Evolutionary conservation across 192 early-diverging fungal species (phyloP).

Genomic region (Umbelopsis sp.): DNA sequence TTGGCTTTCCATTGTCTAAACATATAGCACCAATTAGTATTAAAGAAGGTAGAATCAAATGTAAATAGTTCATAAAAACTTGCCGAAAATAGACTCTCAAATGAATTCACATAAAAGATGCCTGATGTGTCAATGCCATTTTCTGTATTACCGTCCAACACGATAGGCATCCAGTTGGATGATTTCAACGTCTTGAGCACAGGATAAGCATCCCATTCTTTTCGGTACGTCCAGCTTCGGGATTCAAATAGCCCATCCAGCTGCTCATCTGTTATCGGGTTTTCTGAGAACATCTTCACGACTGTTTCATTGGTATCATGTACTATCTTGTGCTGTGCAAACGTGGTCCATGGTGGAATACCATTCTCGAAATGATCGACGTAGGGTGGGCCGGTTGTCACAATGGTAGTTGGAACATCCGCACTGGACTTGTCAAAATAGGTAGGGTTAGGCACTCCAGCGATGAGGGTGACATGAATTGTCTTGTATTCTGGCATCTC

Average conservation of each 20-base stretch:
- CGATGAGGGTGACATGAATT: slow-evolving; percentile 64
- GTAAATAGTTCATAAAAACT: slow-evolving; percentile 16
- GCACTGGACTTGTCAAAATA: slow-evolving; percentile 46
- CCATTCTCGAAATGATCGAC: slow-evolving; percentile 36
- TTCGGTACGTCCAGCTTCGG: slow-evolving; percentile 52
- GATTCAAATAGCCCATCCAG: slow-evolving; percentile 49
- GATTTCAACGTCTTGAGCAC: slow-evolving; percentile 38
- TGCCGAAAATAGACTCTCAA: slow-evolving; percentile 63
- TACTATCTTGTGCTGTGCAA: slow-evolving; percentile 43
- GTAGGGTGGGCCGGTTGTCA: slow-evolving; percentile 45
- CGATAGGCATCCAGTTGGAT: slow-evolving; percentile 21
- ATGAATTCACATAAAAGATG: slow-evolving; percentile 61
- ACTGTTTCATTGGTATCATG: slow-evolving; percentile 50
- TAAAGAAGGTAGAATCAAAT: not conserved
- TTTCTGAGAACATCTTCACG: slow-evolving; percentile 61
- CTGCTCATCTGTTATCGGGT: slow-evolving; percentile 40
- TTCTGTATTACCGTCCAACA: slow-evolving; percentile 37
- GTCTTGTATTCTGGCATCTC: slow-evolving; percentile 40
- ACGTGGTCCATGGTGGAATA: slow-evolving; percentile 44
- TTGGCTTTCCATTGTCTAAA: slow-evolving; percentile 70
- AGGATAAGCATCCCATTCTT: slow-evolving; percentile 67
- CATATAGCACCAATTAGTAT: not conserved
- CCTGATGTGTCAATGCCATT: slow-evolving; percentile 41
- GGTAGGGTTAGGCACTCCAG: slow-evolving; percentile 49
- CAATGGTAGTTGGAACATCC: slow-evolving; percentile 49